Evolutionary conservation across 768 basidiomycete species (phyloP), one percentile per base, ranked within the genome.

Genomic region (Psilocybe azurescens): DNA sequence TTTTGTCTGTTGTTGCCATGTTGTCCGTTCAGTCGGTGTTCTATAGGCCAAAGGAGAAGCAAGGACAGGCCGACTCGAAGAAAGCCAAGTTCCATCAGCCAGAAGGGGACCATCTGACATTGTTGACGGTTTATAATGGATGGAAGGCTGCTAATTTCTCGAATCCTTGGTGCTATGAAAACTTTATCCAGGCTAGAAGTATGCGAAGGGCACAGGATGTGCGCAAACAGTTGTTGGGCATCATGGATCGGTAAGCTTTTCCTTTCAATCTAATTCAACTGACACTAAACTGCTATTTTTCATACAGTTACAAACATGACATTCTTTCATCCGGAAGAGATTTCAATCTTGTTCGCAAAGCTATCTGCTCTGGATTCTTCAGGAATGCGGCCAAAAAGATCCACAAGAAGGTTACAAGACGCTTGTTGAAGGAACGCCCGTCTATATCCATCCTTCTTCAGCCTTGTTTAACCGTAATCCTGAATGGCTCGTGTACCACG

Each of bases 41-140:
- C 75, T 99, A 99, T 76, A 88, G 97, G 39, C 97, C 97, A n/a
- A 98, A 99, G 77, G 97, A 99, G 77, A 99, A 99, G 77, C 97
- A 99, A 74, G 95, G 93, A 10, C 97, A 99, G 77, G 97, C 97
- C 0, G 97, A 99, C 76, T 95, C 97, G 39, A 99, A 99, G 81
- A 99, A 99, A 75, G 97, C 97, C 32, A 99, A 99, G 75, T 99
- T 99, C 78, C 97, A 99, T 77, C 94, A 99, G 73, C 94, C 97
- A 0, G 97, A 99, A 79, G 97, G 97, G 8, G 97, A 99, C 70
- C 94, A 99, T 73, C 78, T 97, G 36, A 97, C 94, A 10, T 76
- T 96, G 44, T 78, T 95, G 64, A 92, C 97, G 5, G 97, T 99
- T 2, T 99, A 99, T 78, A 99, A 99, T 68, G 97, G 94, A 14